Conservation (phyloP, 495 filamentous ascomycete genomes). For the Cryomyces minteri region DNA sequence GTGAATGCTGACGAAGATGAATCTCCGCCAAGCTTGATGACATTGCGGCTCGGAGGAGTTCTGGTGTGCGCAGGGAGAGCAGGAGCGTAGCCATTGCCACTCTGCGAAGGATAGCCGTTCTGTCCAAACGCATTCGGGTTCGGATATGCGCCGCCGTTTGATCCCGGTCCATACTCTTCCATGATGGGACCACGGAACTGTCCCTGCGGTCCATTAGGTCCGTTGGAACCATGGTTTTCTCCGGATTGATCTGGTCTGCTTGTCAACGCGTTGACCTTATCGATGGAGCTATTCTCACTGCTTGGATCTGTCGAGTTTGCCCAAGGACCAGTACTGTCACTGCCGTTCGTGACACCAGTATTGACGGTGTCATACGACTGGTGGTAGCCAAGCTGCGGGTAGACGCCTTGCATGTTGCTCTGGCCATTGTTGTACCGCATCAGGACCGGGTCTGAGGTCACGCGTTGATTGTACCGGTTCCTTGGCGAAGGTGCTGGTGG, state of each 20-base stretch:
- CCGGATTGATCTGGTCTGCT: not conserved
- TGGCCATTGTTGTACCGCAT: constrained; percentile 19
- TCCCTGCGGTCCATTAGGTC: constrained; percentile 27
- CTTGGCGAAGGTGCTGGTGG: constrained; percentile 1
- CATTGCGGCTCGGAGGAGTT: not conserved
- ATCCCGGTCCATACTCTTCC: constrained; percentile 19
- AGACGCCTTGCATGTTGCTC: constrained; percentile 25
- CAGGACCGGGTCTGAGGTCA: constrained; percentile 22
- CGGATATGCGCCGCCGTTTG: constrained; percentile 6
- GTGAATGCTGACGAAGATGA: not conserved
- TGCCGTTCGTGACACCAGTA: constrained; percentile 51
- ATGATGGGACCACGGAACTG: constrained; percentile 19
- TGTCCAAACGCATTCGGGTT: not conserved
- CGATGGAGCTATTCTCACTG: constrained; percentile 78
- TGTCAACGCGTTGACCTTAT: constrained; percentile 15
- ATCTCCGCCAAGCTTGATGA: not conserved
- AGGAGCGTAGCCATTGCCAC: not conserved
- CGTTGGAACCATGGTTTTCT: constrained; percentile 14
- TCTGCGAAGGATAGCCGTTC: not conserved
- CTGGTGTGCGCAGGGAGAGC: not conserved
- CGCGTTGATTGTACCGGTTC: constrained; percentile 10
- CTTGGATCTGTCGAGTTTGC: constrained; percentile 79
- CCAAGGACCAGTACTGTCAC: constrained; percentile 45
- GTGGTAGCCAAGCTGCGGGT: constrained; percentile 50
- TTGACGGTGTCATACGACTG: constrained; percentile 69